Evolutionary conservation across 768 basidiomycete species (phyloP), one percentile per base, ranked within the genome.

Genomic region (Podaxis sp.): DNA sequence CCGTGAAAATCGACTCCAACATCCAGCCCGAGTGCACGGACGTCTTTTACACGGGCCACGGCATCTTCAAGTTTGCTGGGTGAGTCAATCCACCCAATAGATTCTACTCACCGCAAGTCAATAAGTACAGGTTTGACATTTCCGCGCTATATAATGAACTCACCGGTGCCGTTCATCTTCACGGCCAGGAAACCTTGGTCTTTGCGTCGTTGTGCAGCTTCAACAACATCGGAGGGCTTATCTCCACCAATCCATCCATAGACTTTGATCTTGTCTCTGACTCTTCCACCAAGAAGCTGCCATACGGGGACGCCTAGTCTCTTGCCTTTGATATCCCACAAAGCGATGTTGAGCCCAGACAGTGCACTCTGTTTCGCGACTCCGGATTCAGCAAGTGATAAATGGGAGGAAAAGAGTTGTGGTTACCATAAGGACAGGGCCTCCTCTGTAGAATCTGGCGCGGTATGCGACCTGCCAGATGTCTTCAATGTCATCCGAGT

Each of bases 291-390:
- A 5, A 89, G 78, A 0, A 91, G 75, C 70, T 87, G 80, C 79
- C 82, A 88, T 1, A 88, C 72, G 0, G 80, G 82, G 9, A 81
- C 88, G 36, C 86, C 86, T 1, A 89, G 78, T 36, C 83, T 85
- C 72, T 88, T 89, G n/a, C 89, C 89, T 64, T 89, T 89, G 72
- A 90, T 87, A 66, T 90, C 89, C 89, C 89, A 81, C 0, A 90
- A 74, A 0, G 87, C 86, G 61, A 90, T 89, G 69, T 89, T 86
- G 32, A 89, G 70, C 0, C 86, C 85, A 1, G 83, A 81, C 9
- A 83, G 70, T 7, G 80, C 83, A 28, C 79, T 83, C 80, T 82
- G 53, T 23, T 32, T 32, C 7, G 32, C 32, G 32, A 3, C 6
- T 40, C 21, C 5, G 25, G 28, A n/a, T 35, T 27, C 48, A 55